A percentile compares a stretch with the other conserved stretches of the same genome.
These are phyloP conservation scores for Tulasnella sp. DNA, from an alignment of 768 basidiomycete species.

Conservation along the genomic window DNA sequence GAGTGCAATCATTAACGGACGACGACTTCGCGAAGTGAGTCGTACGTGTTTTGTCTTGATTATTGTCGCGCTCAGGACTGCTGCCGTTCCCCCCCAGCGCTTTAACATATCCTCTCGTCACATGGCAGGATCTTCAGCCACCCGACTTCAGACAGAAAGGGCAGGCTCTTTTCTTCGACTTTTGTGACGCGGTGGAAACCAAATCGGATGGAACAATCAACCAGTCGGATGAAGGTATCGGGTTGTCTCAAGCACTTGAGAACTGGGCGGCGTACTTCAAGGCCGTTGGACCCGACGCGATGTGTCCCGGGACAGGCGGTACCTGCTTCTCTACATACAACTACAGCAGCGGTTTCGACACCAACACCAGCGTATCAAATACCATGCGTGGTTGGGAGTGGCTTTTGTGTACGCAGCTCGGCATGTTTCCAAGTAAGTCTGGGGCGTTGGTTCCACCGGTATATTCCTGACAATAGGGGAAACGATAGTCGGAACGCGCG, in stretches of 20 bases:
- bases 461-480: too few species aligned
- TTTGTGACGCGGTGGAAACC: constrained; percentile 25
- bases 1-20: not conserved
- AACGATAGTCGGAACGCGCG: not conserved
- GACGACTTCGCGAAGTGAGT: not conserved
- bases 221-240: not conserved
- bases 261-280: constrained; percentile 20
- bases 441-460: too few species aligned
- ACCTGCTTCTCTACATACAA: constrained; percentile 19
- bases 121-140: constrained; percentile 17
- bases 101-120: constrained; percentile 6
- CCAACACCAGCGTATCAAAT: not conserved
- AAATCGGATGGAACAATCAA: not conserved
- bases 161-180: constrained; percentile 11
- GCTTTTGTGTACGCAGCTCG: constrained; percentile 17
- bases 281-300: not conserved
- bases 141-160: not conserved
- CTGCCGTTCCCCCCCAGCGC: not conserved
- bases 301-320: constrained; percentile 14
- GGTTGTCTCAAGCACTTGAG: not conserved
- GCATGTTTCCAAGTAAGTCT: not conserved
- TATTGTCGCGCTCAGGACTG: not conserved
- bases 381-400: constrained; percentile 2
- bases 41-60: not conserved
- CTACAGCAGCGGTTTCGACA: not conserved